Evolutionary conservation across 2,329 filamentous ascomycete genomes (phyloP).

Genomic region (Colletotrichum sp.): DNA sequence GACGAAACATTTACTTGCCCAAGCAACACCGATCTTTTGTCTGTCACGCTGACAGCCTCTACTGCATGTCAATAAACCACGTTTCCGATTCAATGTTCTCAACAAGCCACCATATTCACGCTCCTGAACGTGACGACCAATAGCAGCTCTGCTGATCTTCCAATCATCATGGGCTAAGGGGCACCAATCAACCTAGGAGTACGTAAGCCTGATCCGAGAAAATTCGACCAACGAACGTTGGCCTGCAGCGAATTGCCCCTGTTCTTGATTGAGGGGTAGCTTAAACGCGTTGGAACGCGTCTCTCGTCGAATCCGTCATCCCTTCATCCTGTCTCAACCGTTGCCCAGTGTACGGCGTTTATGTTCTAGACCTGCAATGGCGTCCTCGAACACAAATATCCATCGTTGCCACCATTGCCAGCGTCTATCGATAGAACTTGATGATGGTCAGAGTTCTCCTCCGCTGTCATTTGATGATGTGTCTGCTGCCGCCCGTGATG

Average conservation of each 20-base stretch:
- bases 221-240: neutral
- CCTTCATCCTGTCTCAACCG: rapidly evolving
- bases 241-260: rapidly evolving
- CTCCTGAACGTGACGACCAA: rapidly evolving
- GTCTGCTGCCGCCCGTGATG: rapidly evolving
- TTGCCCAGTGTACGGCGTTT: rapidly evolving
- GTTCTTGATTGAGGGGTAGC: neutral
- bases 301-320: neutral
- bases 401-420: rapidly evolving
- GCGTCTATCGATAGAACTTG: neutral
- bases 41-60: neutral
- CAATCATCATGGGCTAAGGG: neutral
- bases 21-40: neutral
- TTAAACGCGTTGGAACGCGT: neutral
- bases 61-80: rapidly evolving
- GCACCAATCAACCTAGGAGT: neutral
- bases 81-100: rapidly evolving
- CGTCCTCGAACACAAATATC: neutral
- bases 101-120: rapidly evolving
- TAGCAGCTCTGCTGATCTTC: neutral
- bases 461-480: rapidly evolving
- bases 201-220: neutral
- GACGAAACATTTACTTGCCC: neutral
- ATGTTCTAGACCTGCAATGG: neutral
- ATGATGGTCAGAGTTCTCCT: rapidly evolving